Evolutionary conservation across 1,284 basidiomycete genomes (phyloP), one percentile per base, ranked within the genome.

Genomic region (Cerioporus squamosus): DNA sequence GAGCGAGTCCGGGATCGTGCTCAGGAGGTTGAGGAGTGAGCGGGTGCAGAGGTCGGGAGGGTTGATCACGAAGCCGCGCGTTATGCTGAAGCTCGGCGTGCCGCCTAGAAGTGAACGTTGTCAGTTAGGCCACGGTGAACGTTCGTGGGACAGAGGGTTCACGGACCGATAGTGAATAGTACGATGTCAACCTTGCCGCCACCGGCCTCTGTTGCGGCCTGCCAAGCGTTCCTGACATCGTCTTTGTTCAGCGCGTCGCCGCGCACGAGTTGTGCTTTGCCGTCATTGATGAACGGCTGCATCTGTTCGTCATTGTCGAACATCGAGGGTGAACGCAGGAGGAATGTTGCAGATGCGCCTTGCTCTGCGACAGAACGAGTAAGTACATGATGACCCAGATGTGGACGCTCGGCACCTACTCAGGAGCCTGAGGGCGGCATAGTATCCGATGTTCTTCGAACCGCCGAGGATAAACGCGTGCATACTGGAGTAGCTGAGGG

Each of bases 381-480:
- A 15, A 44, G 42, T 46, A 33, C 17, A 31, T 7, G 44, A 51
- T 47, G 44, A 23, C 20, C 20, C 50, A 51, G 45, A 49, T 49
- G 36, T 12, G 7, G 44, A 9, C 18, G 10, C 4, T 29, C 26
- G 26, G 8, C 12, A 71, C 76, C 40, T 62, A 86, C 84, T 72
- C 29, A 87, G 75, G 0, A 88, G 73, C 15, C 82, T 71, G 36
- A 81, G 50, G 2, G 81, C 73, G 39, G 86, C 69, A 58, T 75
- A 75, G 72, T 86, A 87, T 2, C 86, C 86, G 60, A 87, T 85
- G 70, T 87, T 86, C 50, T 80, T 78, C 12, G 87, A 89, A 8
- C 78, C 85, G 43, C 87, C 87, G n/a, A 88, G 74, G n/a, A 77
- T 70, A 53, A 84, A 73, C 20, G 74, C 70, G 57, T 77, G 72